phyloP scores from a whole-genome alignment of 768 basidiomycete species.

The Boletus rubescentipes region DNA sequence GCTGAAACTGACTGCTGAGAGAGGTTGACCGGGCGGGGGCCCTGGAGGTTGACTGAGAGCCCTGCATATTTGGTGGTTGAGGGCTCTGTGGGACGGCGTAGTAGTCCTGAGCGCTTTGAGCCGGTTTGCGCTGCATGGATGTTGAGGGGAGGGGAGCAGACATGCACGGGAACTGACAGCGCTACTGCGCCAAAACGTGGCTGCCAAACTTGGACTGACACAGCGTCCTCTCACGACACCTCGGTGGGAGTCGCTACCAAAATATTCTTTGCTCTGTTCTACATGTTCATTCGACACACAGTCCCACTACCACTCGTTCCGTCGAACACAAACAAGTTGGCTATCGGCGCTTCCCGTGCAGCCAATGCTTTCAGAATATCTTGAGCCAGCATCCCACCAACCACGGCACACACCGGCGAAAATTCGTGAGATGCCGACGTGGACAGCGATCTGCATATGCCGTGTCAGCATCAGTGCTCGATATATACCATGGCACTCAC shows the following conservation, averaged over 20 bases:
- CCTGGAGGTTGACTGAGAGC: constrained; percentile 24
- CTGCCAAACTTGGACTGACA: constrained; percentile 22
- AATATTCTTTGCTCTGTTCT: constrained; percentile 4
- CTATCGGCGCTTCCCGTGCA: constrained; percentile 88
- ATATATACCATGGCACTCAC: constrained; percentile 37
- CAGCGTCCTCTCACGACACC: constrained; percentile 18
- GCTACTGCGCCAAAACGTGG: constrained; percentile 23
- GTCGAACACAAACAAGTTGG: constrained; percentile 90
- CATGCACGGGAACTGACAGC: constrained; percentile 9
- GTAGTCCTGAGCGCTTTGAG: constrained; percentile 52
- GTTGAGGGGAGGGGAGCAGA: constrained; percentile 12
- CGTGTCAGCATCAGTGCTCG: constrained; percentile 6
- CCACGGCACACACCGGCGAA: constrained; percentile 89
- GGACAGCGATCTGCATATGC: constrained; percentile 55
- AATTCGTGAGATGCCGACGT: constrained; percentile 80
- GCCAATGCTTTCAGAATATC: constrained; percentile 91
- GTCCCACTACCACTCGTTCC: constrained; percentile 76
- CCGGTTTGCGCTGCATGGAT: constrained; percentile 43
- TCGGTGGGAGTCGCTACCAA: background rate
- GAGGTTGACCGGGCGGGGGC: constrained; percentile 30
- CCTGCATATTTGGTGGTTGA: constrained; percentile 37
- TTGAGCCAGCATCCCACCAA: constrained; percentile 93
- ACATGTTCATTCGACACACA: constrained; percentile 55
- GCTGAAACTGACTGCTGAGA: constrained; percentile 28
- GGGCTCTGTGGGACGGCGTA: constrained; percentile 68